Base-by-base conservation (phyloP, 2,329 filamentous ascomycete species). In the Cladosporium cucumerinum region DNA sequence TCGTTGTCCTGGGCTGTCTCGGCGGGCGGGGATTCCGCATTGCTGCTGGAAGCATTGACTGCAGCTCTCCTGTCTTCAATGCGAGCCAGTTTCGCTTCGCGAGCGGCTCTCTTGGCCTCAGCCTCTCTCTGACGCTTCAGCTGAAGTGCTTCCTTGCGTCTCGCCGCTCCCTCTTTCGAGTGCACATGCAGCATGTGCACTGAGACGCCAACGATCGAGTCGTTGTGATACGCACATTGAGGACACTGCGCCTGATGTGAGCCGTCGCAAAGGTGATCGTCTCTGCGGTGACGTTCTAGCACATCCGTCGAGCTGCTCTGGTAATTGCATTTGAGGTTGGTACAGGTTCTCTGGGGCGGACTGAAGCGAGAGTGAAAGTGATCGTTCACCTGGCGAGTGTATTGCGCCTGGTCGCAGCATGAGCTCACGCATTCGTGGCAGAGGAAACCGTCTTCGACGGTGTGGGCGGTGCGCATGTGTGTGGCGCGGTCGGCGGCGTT, bases 391-490 rank as follows among this genome's bases (percentile, higher is more conserved):
- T 54, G 51, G 18, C 18, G 26, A 14, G 26, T 54, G 51, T 54
- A 14, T 18, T n/a, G 26, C 10, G 25, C 2, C 7, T 30, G 26
- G 8, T 54, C 25, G 51, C 18, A 12, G 28, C 8, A n/a, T 28
- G 51, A 32, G 25, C 51, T 28, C 8, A 28, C 28, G 59, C 59
- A 52, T 32, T 61, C 59, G 46, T 54, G 59, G 30, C 59, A 52
- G 8, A 61, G 46, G 14, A 32, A 61, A 21, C 21, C 12, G 5
- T 21, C 21, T 18, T 28, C 21, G 14, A 26, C 2, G 21, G 2
- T 18, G 21, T 61, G 59, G 7, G 12, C 21, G 7, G 3, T 12
- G 43, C 46, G 46, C 48, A 61, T 25, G 23, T 61, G 59, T 12
- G 48, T n/a, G 30, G 48, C 30, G 46, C 48, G 59, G 25, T 1